A percentile compares a stretch with the other conserved stretches of the same genome.
Conservation (phyloP, 305 asterid genomes). For the Andrographis paniculata region DNA sequence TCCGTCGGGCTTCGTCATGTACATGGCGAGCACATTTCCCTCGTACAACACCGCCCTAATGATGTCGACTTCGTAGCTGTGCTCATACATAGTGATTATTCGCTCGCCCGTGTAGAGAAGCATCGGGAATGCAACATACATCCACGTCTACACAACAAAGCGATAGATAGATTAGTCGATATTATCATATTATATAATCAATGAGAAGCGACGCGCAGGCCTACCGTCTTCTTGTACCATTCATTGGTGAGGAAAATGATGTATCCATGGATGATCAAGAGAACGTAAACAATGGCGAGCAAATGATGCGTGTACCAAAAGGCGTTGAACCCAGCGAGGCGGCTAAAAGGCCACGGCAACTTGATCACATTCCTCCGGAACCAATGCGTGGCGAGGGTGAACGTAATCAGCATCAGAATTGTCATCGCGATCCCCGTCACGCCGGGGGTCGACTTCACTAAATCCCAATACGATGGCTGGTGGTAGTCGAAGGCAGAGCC, state of each 20-base stretch:
- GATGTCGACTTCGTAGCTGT: conserved; percentile 41
- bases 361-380: conserved; percentile 68
- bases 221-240: conserved; percentile 76
- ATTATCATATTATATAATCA: too few relatives aligned
- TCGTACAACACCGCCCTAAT: conserved; percentile 79
- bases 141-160: conserved; percentile 62
- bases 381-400: conserved; percentile 65
- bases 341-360: conserved; percentile 51
- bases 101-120: conserved; percentile 53
- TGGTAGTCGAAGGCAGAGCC: conserved; percentile 39
- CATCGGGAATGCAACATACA: conserved; percentile 66
- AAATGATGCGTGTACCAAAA: conserved; percentile 97
- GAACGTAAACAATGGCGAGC: conserved; percentile 52
- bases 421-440: conserved; percentile 61
- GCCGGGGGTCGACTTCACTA: conserved; percentile 40
- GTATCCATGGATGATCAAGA: conserved; percentile 74
- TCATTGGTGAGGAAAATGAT: conserved; percentile 48
- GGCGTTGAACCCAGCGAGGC: conserved; percentile 81
- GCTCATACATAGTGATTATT: conserved; percentile 49
- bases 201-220: conserved; percentile 12
- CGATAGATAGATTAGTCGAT: too few relatives aligned
- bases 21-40: conserved; percentile 81
- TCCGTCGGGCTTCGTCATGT: conserved; percentile 76
- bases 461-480: conserved; percentile 49
- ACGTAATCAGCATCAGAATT: conserved; percentile 49